A percentile compares a stretch with the other conserved stretches of the same genome.
phyloP scores from a whole-genome alignment of 179 eudicot species.

The Silene coronaria region DNA sequence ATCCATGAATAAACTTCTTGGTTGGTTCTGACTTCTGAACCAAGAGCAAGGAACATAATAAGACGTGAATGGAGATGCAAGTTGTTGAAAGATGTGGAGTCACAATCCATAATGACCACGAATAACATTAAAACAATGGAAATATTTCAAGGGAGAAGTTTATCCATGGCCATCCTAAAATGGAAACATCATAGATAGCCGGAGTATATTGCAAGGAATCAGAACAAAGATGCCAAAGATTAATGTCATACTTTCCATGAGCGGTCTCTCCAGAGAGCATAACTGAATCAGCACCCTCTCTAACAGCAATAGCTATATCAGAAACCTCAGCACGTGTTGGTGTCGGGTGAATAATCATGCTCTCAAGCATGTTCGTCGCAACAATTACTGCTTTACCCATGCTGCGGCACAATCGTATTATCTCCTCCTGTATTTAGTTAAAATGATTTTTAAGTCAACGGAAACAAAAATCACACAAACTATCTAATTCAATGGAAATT shows the following conservation, averaged over 20 bases:
- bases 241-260: conserved; percentile 82
- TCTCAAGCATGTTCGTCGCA: conserved; percentile 97
- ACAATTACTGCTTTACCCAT: conserved; percentile 95
- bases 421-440: conserved; percentile 64
- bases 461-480: background rate
- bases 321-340: conserved; percentile 99
- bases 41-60: too few relatives aligned
- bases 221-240: conserved; percentile 10
- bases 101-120: too few relatives aligned
- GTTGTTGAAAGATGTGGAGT: too few relatives aligned
- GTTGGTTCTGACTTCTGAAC: too few relatives aligned
- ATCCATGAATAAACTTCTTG: too few relatives aligned
- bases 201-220: background rate
- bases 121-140: too few relatives aligned
- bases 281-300: conserved; percentile 92
- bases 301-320: conserved; percentile 93
- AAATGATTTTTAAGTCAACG: background rate
- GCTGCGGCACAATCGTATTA: conserved; percentile 76
- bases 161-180: too few relatives aligned
- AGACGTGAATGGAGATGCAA: too few relatives aligned
- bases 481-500: background rate
- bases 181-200: background rate
- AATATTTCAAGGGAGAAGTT: too few relatives aligned
- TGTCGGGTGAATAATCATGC: conserved; percentile 94
- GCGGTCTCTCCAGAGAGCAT: conserved; percentile 99